Evolutionary conservation across 257 asterid species (phyloP).

Genomic region (Oldenlandia corymbosa): DNA sequence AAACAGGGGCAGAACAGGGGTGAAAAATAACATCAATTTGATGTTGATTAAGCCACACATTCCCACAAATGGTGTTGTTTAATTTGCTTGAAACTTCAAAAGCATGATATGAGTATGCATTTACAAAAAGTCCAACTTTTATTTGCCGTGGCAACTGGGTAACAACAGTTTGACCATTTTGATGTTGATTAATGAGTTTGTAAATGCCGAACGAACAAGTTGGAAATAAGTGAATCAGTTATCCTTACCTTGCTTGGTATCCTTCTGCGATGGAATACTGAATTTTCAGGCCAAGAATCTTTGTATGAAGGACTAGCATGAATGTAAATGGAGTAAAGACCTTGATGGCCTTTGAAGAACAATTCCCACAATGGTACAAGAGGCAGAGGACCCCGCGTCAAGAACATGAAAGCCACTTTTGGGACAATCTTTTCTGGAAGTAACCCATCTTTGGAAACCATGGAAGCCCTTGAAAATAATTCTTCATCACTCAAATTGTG

Average conservation of each 20-base stretch:
- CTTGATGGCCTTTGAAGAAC: constrained; percentile 50
- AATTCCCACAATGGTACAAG: constrained; percentile 57
- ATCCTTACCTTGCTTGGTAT: constrained; percentile 58
- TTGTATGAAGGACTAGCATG: constrained; percentile 61
- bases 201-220: too few species aligned
- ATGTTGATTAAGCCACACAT: too few species aligned
- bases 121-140: too few species aligned
- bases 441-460: constrained; percentile 11
- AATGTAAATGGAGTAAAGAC: constrained; percentile 42
- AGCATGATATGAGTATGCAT: background rate
- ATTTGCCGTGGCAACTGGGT: background rate
- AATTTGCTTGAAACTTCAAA: too few species aligned
- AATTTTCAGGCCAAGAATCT: constrained; percentile 31
- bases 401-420: constrained; percentile 63
- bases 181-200: too few species aligned
- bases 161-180: too few species aligned
- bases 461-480: constrained; percentile 40
- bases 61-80: too few species aligned
- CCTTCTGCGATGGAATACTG: constrained; percentile 41
- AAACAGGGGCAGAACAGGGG: too few species aligned
- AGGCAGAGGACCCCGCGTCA: constrained; percentile 63
- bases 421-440: constrained; percentile 11
- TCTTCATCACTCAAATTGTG: constrained; percentile 62
- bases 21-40: too few species aligned
- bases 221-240: too few species aligned